A percentile compares a stretch with the other conserved stretches of the same genome.
Evolutionary conservation across 2,329 filamentous ascomycete species (phyloP).

Genomic region (Lomentospora prolificans): DNA sequence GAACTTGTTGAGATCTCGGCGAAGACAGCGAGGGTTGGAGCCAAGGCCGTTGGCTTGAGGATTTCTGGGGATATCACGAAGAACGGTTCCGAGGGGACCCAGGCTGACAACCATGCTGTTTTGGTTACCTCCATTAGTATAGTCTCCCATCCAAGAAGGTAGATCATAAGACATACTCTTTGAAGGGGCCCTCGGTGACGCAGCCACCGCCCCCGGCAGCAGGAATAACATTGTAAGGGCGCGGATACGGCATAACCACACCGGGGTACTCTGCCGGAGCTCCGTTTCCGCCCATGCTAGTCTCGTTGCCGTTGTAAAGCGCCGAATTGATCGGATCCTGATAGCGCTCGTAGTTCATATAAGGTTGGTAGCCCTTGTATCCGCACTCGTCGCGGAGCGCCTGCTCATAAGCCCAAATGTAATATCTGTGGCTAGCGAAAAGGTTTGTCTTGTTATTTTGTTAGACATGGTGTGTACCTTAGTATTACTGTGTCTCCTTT

Average conservation of each 20-base stretch:
- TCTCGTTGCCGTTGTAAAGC: constrained; percentile 38
- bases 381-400: constrained; percentile 22
- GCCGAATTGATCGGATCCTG: constrained; percentile 28
- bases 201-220: constrained; percentile 47
- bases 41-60: constrained; percentile 19
- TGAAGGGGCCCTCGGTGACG: constrained; percentile 40
- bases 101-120: constrained; percentile 26
- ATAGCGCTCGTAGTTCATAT: constrained; percentile 34
- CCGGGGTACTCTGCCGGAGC: constrained; percentile 16
- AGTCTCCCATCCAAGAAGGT: not conserved
- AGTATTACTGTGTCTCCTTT: too few species aligned
- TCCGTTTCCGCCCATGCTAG: constrained; percentile 36
- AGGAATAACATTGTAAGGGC: constrained; percentile 21
- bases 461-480: too few species aligned
- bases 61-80: constrained; percentile 14
- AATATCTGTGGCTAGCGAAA: constrained; percentile 22
- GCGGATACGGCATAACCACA: constrained; percentile 16
- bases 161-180: constrained; percentile 14
- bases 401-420: constrained; percentile 21
- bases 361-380: constrained; percentile 31
- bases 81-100: constrained; percentile 23
- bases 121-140: not conserved
- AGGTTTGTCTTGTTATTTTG: constrained; percentile 20
- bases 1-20: constrained; percentile 22
- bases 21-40: constrained; percentile 34